phyloP scores from a whole-genome alignment of 768 basidiomycete genomes.

The Tricholoma terreum region DNA sequence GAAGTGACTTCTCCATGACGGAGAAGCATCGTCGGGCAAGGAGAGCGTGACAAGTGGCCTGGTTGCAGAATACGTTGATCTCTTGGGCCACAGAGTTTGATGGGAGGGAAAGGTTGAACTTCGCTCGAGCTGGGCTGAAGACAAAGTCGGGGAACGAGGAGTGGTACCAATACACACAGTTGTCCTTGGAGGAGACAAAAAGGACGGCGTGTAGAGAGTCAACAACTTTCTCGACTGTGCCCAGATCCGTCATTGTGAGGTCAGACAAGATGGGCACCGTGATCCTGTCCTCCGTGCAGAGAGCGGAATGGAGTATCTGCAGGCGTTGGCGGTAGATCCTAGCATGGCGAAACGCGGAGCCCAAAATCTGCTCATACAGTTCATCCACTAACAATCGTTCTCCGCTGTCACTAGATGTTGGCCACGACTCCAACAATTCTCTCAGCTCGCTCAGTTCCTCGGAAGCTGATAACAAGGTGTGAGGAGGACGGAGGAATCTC shows the following conservation, averaged over 20 bases:
- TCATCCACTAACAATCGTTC: background rate
- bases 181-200: background rate
- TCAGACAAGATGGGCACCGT: background rate
- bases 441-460: background rate
- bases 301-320: background rate
- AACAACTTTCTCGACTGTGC: background rate
- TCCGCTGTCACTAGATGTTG: background rate
- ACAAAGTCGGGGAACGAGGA: background rate
- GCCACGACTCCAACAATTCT: background rate
- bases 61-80: background rate
- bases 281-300: background rate
- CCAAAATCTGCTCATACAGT: background rate
- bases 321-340: background rate
- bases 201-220: background rate
- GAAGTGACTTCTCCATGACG: background rate
- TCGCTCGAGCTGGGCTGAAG: background rate
- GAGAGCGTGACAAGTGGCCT: background rate
- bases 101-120: background rate
- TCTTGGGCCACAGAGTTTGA: background rate
- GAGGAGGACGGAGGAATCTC: background rate
- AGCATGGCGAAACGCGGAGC: background rate
- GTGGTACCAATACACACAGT: background rate
- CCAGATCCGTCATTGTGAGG: background rate
- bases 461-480: background rate
- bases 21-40: background rate